Evolutionary conservation across 257 asterid species (phyloP).

Genomic region (Nicotiana paniculata): DNA sequence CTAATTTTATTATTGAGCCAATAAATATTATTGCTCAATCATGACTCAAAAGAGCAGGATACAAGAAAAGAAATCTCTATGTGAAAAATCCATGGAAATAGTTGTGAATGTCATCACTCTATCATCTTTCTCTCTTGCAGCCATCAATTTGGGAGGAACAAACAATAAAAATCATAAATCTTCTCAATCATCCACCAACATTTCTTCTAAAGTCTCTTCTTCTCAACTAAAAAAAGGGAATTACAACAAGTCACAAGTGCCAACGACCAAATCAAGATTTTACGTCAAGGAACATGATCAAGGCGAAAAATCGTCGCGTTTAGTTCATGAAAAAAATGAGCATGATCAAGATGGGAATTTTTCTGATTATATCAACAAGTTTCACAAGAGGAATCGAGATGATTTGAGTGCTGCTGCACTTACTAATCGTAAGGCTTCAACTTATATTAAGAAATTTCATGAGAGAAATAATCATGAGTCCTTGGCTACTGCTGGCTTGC

Average conservation of each 20-base stretch:
- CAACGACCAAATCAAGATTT: not conserved
- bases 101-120: constrained; percentile 25
- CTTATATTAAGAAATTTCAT: constrained; percentile 10
- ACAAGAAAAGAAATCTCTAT: constrained; percentile 13
- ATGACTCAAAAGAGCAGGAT: constrained; percentile 16
- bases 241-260: constrained; percentile 15
- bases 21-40: not conserved
- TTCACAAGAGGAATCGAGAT: constrained; percentile 15
- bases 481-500: not conserved
- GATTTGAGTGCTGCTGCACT: constrained; percentile 2
- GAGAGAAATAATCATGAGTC: not conserved
- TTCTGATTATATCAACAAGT: constrained; percentile 17
- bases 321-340: not conserved
- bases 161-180: not conserved
- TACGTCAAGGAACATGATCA: constrained; percentile 11
- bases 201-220: not conserved
- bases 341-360: constrained; percentile 15
- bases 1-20: too few relatives aligned
- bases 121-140: constrained; percentile 30
- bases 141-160: constrained; percentile 12
- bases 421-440: not conserved
- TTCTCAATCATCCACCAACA: not conserved
- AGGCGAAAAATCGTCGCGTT: constrained; percentile 6
- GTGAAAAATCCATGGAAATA: constrained; percentile 33
- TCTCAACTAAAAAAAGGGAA: not conserved